Evolutionary conservation across 139 green algal species (phyloP), one percentile per base, ranked within the genome.

Genomic region (Axilococcus clingmanii): DNA sequence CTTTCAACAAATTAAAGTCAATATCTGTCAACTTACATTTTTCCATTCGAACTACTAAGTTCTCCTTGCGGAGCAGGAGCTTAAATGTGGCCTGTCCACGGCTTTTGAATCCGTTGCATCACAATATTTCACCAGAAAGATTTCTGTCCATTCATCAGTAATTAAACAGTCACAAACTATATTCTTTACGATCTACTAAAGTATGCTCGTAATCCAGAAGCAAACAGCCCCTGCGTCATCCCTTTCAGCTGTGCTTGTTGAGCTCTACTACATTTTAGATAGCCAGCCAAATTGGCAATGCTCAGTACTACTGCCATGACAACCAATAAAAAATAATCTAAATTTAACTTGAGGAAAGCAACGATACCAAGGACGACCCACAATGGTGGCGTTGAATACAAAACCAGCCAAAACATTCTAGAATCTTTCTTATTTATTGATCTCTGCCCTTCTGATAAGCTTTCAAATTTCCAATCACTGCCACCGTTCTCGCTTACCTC

Each of bases 381-480:
- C 0, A 74, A 47, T 0, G 61, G 57, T 2, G 77, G 73, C 27
- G 72, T 71, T 19, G 45, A 59, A 34, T 88, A 75, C 9, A 91
- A 60, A 11, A 75, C 66, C 32, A 67, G 65, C 84, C 84, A 92
- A 43, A 93, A 91, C 42, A 78, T 54, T 7, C 65, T 59, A 32
- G 75, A 75, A 55, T 94, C 82, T 25, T 73, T 68, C 7, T 67
- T 60, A 46, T 85, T 80, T 44, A 94, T 74, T 17, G 36, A 16
- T 3, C 84, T 65, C 48, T 82, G 66, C 9, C 80, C 84, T 69
- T 88, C 80, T 40, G 69, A 60, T 17, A 94, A 55, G 2, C 58
- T 77, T 52, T 97, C 90, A 70, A 96, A 97, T 15, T 83, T 75
- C 90, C 90, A 97, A 14, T 81, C 85, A 31, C 68, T 78, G 19